A percentile compares a stretch with the other conserved stretches of the same genome.
Evolutionary conservation across 1,139 yeast species (phyloP).

Genomic region (Pichia sp.): DNA sequence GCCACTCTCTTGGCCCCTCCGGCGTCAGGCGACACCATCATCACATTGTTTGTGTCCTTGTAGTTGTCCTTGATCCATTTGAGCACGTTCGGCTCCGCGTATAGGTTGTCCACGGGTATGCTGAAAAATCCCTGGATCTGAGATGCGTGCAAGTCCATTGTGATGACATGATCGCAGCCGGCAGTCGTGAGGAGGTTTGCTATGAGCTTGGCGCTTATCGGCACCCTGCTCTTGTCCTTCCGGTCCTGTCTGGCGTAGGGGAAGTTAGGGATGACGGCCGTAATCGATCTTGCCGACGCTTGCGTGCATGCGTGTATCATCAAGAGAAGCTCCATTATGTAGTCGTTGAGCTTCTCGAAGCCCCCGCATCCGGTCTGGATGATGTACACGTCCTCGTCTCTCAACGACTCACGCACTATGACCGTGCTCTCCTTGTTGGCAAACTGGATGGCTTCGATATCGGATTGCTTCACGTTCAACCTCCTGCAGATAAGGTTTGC

Average conservation of each 20-base stretch:
- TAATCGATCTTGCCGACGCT: constrained; percentile 74
- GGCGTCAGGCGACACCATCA: constrained; percentile 77
- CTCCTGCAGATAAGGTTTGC: constrained; percentile 70
- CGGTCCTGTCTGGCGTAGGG: constrained; percentile 84
- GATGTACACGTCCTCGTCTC: constrained; percentile 75
- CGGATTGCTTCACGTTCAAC: constrained; percentile 57
- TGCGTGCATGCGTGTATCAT: constrained; percentile 74
- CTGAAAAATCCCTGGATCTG: constrained; percentile 81
- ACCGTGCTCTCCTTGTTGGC: constrained; percentile 70
- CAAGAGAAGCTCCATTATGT: constrained; percentile 65
- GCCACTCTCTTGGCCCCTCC: constrained; percentile 87
- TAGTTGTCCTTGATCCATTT: constrained; percentile 58
- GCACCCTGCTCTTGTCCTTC: constrained; percentile 77
- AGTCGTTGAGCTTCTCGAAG: constrained; percentile 57
- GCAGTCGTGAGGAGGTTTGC: constrained; percentile 76
- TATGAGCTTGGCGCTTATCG: constrained; percentile 73
- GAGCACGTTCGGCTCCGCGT: constrained; percentile 74
- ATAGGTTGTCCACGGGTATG: constrained; percentile 76
- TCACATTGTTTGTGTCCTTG: constrained; percentile 42
- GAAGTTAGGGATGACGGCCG: constrained; percentile 75
- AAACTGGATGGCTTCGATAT: constrained; percentile 64
- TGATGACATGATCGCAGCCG: constrained; percentile 76
- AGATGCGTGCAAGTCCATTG: constrained; percentile 81
- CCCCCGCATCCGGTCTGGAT: constrained; percentile 75
- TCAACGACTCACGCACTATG: constrained; percentile 67